Conservation (phyloP, 257 asterid genomes). For the Forsythia viridissima region DNA sequence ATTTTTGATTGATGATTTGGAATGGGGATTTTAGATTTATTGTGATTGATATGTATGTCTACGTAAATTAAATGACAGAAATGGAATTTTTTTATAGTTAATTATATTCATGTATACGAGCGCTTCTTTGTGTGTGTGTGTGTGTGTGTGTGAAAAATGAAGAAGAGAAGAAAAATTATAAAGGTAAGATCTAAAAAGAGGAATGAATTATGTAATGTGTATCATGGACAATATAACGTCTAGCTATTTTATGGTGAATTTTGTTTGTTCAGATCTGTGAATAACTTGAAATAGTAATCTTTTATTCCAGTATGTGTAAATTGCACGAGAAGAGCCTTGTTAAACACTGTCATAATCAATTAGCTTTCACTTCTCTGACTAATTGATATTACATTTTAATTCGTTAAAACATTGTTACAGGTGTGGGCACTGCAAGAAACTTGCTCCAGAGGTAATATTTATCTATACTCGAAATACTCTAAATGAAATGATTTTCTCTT, state of each 20-base stretch:
- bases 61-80: neutral
- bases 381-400: neutral
- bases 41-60: neutral
- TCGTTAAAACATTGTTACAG: slow-evolving; percentile 30
- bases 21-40: slow-evolving; percentile 8
- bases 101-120: too few species aligned
- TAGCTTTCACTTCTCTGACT: slow-evolving; percentile 12
- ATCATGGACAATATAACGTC: too few species aligned
- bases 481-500: neutral
- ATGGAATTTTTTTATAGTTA: too few species aligned
- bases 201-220: neutral
- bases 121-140: too few species aligned
- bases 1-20: neutral
- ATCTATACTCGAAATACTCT: slow-evolving; percentile 14
- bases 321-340: neutral
- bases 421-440: slow-evolving; percentile 80
- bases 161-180: too few species aligned
- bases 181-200: neutral
- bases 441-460: slow-evolving; percentile 68
- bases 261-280: neutral
- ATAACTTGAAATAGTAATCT: neutral
- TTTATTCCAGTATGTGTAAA: neutral
- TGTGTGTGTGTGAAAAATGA: too few species aligned
- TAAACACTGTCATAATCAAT: neutral
- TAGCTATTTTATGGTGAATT: neutral